These are phyloP conservation scores for Malus hybrid DNA, from an alignment of 331 rosid genomes.

Conservation along the genomic window DNA sequence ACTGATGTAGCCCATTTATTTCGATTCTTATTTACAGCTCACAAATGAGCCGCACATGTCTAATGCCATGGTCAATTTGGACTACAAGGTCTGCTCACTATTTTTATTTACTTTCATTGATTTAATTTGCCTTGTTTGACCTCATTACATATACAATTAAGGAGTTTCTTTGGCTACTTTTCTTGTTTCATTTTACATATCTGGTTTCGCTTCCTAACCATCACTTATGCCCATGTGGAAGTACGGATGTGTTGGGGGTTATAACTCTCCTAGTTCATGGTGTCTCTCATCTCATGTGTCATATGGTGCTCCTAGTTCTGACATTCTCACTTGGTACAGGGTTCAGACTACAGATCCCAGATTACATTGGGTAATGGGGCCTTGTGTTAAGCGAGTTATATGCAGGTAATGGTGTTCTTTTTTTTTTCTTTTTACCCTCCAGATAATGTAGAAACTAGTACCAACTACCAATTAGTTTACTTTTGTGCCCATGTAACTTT, in stretches of 20 bases:
- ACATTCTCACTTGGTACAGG: slow-evolving; percentile 41
- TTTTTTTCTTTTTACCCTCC: not conserved
- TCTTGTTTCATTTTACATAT: too few species aligned
- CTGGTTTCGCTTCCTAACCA: not conserved
- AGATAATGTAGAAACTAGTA: not conserved
- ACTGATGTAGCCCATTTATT: not conserved
- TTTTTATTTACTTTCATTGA: not conserved
- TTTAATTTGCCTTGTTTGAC: not conserved
- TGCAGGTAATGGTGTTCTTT: slow-evolving; percentile 46
- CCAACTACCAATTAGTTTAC: not conserved
- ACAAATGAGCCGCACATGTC: slow-evolving; percentile 93
- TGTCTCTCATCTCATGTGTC: not conserved
- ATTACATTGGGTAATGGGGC: slow-evolving; percentile 84
- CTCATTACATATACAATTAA: too few species aligned
- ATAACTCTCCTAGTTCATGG: not conserved
- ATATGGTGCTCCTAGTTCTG: slow-evolving; percentile 1
- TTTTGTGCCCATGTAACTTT: not conserved
- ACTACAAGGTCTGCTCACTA: slow-evolving; percentile 56
- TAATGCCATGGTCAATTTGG: slow-evolving; percentile 75
- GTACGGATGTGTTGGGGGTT: too few species aligned
- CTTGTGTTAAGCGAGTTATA: slow-evolving; percentile 77
- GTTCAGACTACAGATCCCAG: slow-evolving; percentile 71
- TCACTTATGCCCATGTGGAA: not conserved
- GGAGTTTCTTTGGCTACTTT: not conserved
- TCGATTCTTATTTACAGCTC: slow-evolving; percentile 40